Evolutionary conservation across 306 rosid species (phyloP).

Genomic region (Senna tora): DNA sequence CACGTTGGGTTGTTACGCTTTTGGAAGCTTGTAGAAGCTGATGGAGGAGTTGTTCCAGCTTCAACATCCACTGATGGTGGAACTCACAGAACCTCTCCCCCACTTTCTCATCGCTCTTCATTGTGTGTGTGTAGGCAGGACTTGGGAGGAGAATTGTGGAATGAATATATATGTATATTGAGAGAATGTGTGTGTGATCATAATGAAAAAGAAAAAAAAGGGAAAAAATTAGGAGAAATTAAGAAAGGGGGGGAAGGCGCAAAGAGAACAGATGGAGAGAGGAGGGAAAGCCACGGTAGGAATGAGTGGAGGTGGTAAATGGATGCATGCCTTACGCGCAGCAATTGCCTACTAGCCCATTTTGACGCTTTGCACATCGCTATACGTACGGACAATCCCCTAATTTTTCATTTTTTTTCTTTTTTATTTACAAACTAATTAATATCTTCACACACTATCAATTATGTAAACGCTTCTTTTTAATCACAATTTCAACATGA

Average conservation of each 20-base stretch:
- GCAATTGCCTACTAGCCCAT: slow-evolving; percentile 32
- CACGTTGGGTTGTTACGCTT: too few species aligned
- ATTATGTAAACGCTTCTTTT: too few species aligned
- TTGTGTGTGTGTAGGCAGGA: too few species aligned
- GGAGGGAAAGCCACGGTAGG: slow-evolving; percentile 52
- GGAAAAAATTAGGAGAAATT: background rate
- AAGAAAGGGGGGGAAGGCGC: background rate
- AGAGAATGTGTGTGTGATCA: background rate
- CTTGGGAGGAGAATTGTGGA: too few species aligned
- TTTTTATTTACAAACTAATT: too few species aligned
- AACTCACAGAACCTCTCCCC: slow-evolving; percentile 53
- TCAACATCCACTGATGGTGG: slow-evolving; percentile 51
- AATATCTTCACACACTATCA: too few species aligned
- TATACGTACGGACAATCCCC: background rate
- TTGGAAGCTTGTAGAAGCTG: slow-evolving; percentile 39
- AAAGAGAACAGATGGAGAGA: slow-evolving; percentile 49
- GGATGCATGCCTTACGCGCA: slow-evolving; percentile 70
- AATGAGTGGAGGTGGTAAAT: slow-evolving; percentile 21
- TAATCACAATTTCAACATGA: too few species aligned
- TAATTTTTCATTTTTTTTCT: too few species aligned
- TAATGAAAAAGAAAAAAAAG: background rate
- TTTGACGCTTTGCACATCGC: slow-evolving; percentile 48
- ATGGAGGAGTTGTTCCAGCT: slow-evolving; percentile 50
- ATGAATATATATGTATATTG: too few species aligned
- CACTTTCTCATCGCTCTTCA: too few species aligned